phyloP scores from a whole-genome alignment of 129 eudicot genomes.

The Centrapalus pauciflorus region DNA sequence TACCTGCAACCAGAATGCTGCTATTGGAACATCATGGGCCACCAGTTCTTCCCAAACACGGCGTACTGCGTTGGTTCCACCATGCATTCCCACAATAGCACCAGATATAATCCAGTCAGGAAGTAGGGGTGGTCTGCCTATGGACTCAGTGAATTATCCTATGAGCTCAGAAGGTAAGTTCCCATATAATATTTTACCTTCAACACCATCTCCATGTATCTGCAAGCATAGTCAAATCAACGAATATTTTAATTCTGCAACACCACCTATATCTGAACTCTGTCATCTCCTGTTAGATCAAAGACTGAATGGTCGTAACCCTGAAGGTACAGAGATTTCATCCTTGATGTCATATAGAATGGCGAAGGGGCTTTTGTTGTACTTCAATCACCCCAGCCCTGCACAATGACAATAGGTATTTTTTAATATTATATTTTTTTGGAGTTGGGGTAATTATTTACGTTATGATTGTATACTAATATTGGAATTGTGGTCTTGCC shows the following conservation, averaged over 20 bases:
- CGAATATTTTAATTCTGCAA: not conserved
- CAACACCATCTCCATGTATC: slow-evolving; percentile 76
- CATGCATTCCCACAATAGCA: slow-evolving; percentile 98
- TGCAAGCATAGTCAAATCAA: slow-evolving; percentile 18
- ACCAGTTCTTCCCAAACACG: slow-evolving; percentile 58
- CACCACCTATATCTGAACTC: slow-evolving; percentile 87
- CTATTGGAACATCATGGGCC: slow-evolving; percentile 65
- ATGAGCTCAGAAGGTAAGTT: slow-evolving; percentile 84
- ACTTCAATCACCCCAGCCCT: slow-evolving; percentile 98
- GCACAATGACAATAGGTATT: slow-evolving; percentile 3
- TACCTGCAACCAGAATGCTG: slow-evolving; percentile 99
- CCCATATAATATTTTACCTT: slow-evolving; percentile 81
- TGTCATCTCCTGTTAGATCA: slow-evolving; percentile 80
- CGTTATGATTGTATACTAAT: too few species aligned
- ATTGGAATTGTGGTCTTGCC: slow-evolving; percentile 33
- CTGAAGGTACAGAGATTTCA: slow-evolving; percentile 90
- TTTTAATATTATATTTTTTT: not conserved
- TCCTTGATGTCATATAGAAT: slow-evolving; percentile 90
- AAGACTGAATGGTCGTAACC: slow-evolving; percentile 86
- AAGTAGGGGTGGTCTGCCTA: slow-evolving; percentile 88
- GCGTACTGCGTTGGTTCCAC: slow-evolving; percentile 82
- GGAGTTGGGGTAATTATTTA: too few species aligned
- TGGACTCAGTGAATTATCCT: slow-evolving; percentile 73
- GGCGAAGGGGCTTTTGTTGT: slow-evolving; percentile 99
- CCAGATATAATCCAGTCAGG: slow-evolving; percentile 99